These are phyloP conservation scores for Beauveria bassiana DNA, from an alignment of 2,329 filamentous ascomycete species.

Conservation along the genomic window DNA sequence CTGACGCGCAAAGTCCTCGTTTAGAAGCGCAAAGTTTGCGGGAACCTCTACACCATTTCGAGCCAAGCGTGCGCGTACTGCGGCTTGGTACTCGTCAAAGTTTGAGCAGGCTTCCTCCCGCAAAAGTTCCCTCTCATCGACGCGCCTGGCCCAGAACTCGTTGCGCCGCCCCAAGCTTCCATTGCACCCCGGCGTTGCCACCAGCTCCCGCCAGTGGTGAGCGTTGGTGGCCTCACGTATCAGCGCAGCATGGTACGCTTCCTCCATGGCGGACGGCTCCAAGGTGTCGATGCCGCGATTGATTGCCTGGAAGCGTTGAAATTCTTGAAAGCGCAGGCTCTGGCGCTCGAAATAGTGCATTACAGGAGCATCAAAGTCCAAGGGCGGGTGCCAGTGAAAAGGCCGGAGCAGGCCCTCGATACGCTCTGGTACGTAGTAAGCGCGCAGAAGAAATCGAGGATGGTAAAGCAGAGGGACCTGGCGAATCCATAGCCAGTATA, in stretches of 20 bases:
- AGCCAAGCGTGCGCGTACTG: background rate
- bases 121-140: background rate
- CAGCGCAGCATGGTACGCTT: background rate
- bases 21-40: background rate
- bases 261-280: constrained; percentile 74
- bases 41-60: background rate
- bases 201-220: background rate
- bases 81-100: background rate
- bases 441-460: background rate
- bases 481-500: background rate
- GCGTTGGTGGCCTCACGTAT: background rate
- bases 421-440: background rate
- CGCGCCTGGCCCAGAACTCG: background rate
- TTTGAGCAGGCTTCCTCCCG: background rate
- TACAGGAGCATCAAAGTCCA: background rate
- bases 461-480: background rate
- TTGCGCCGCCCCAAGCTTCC: background rate
- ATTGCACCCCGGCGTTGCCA: too few species aligned
- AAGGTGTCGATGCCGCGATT: constrained; percentile 49
- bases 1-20: constrained; percentile 11
- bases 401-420: background rate
- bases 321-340: background rate
- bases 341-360: constrained; percentile 1
- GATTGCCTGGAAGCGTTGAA: background rate
- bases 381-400: background rate